These are phyloP conservation scores for Picea glauca DNA, from an alignment of 75 land plant genomes.

Conservation along the genomic window DNA sequence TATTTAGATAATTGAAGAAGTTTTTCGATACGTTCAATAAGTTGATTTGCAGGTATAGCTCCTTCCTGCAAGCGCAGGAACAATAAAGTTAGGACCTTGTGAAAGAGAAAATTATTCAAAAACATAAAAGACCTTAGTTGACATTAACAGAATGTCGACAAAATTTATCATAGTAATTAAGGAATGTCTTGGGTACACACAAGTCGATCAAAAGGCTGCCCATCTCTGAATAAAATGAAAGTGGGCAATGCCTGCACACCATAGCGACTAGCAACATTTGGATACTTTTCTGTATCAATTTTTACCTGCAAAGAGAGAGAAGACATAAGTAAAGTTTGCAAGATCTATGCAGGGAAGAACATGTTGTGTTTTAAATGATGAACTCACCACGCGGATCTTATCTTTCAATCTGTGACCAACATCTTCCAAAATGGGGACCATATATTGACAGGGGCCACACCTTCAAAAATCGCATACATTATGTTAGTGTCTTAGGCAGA, in stretches of 20 bases:
- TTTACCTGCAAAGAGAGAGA: conserved; percentile 44
- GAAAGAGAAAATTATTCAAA: not conserved
- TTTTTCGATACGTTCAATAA: conserved; percentile 60
- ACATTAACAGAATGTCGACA: not conserved
- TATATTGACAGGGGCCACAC: conserved; percentile 99
- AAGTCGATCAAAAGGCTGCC: conserved; percentile 75
- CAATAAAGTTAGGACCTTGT: not conserved
- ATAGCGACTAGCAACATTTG: conserved; percentile 71
- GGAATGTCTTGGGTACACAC: conserved; percentile 42
- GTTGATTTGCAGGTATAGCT: conserved; percentile 62
- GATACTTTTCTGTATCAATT: conserved; percentile 96
- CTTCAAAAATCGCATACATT: conserved; percentile 22
- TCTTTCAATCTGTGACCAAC: conserved; percentile 71
- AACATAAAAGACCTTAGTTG: not conserved
- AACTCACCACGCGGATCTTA: conserved; percentile 71
- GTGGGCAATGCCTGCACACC: conserved; percentile 86
- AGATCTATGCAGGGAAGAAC: not conserved
- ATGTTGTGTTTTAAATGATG: not conserved
- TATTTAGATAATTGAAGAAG: conserved; percentile 6
- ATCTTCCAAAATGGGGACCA: conserved; percentile 83
- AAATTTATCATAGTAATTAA: not conserved
- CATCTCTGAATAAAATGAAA: conserved; percentile 81
- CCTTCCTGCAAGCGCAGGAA: conserved; percentile 56
- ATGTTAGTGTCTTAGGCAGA: not conserved
- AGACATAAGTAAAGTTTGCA: not conserved